Conservation (phyloP, 371 early-diverging fungal species). For the Apophysomyces elegans region DNA sequence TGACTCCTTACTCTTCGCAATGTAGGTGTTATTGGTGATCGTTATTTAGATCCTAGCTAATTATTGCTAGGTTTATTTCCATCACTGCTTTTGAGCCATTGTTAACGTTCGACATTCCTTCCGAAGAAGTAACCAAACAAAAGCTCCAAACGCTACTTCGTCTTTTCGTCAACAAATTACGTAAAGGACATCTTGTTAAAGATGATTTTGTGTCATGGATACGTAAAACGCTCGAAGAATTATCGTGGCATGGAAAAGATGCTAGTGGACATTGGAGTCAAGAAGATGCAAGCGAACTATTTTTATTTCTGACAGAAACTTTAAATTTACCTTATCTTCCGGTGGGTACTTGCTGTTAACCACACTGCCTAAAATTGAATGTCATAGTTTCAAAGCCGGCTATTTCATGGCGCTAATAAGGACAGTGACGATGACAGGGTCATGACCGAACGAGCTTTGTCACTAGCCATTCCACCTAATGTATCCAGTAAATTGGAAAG, state of each 20-base stretch:
- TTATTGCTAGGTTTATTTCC: conserved; percentile 8
- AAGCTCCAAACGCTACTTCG: conserved; percentile 53
- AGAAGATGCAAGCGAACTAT: conserved; percentile 63
- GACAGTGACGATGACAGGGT: conserved; percentile 60
- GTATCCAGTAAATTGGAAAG: conserved; percentile 19
- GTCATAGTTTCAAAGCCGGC: conserved; percentile 47
- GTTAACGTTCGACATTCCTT: conserved; percentile 23
- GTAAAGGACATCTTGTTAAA: conserved; percentile 50
- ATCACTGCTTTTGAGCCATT: conserved; percentile 47
- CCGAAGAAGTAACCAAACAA: conserved; percentile 27
- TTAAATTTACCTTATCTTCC: conserved; percentile 63
- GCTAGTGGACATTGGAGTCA: conserved; percentile 44
- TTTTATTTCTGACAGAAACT: conserved; percentile 58
- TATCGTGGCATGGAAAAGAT: conserved; percentile 51
- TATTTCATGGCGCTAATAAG: conserved; percentile 59
- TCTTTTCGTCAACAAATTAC: conserved; percentile 60
- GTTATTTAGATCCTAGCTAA: background rate
- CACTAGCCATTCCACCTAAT: conserved; percentile 48
- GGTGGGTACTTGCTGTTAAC: conserved; percentile 25
- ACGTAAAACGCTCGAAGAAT: conserved; percentile 48
- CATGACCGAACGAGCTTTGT: conserved; percentile 59
- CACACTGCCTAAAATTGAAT: too few species aligned
- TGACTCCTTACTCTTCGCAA: conserved; percentile 61
- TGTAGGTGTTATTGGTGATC: conserved; percentile 46
- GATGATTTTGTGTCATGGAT: conserved; percentile 50